Base-by-base conservation (phyloP, 176 grass and related monocot species). In the Phoenix dactylifera region DNA sequence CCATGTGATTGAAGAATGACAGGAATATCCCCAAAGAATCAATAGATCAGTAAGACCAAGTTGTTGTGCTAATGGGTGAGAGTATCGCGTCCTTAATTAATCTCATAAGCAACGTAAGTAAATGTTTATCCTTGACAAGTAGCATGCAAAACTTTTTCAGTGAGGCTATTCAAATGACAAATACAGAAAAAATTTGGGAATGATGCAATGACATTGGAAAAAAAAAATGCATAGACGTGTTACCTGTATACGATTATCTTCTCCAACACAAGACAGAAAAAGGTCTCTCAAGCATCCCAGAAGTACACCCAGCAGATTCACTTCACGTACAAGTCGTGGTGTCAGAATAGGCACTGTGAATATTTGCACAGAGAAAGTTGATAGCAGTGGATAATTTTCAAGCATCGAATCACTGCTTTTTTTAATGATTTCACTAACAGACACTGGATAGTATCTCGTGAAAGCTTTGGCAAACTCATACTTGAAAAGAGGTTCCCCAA, bases 361-460 rank as follows among this genome's bases (percentile, higher is more conserved):
- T 80, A 99, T 93, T 80, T 99, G 94, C 57, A 99, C 94, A 48
- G 94, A 86, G 51, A 99, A 89, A 18, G 67, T 86, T 63, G 54
- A 56, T 65, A 99, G 52, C 56, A 99, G 51, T 23, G 75, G 82
- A 67, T 86, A 99, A 0, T 78, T 74, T 18, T 86, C 94, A 56
- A 76, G 58, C 19, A 66, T 57, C 2, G 64, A 60, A 65, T 86
- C 79, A 23, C 59, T 82, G 15, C 55, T 51, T 54, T 72, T 69
- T 77, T 83, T 83, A 52, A 76, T 74, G 67, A 99, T 71, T 80
- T 89, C 84, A 53, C 58, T 70, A 52, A 93, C 78, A 26, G 71
- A 67, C 61, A 80, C 48, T 49, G 79, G 81, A 75, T 93, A 99
- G 76, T 93, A 89, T 59, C 24, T 58, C 62, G 82, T 83, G 16